Evolutionary conservation across 495 filamentous ascomycete species (phyloP), one percentile per base, ranked within the genome.

Genomic region (Bacidia rubella): DNA sequence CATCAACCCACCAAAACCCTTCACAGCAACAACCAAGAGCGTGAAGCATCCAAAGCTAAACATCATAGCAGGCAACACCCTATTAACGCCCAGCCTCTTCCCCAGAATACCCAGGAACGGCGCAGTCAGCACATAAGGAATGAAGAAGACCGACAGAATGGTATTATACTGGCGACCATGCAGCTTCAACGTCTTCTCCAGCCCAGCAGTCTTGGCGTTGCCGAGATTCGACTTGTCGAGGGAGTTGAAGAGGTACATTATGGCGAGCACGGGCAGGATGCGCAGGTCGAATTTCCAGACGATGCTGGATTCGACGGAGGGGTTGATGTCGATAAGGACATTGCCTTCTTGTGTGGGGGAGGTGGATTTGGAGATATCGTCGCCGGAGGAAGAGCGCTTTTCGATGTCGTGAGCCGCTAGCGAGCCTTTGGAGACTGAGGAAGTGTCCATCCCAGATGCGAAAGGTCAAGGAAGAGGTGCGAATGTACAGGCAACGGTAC

Each of bases 121-220:
- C 5, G 79, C 83, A 43, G 76, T 81, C 15, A 87, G 60, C 44
- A 87, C 81, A 60, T 84, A 88, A 7, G 85, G 85, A n/a, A 88
- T 68, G 62, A 82, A 87, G 68, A 89, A 89, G 55, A 87, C 79
- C 20, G 74, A 76, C 17, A 87, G 66, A 11, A 87, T 74, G 20
- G 78, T 74, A 60, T 86, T 87, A 66, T 87, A 87, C 56, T 87
- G 75, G 51, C 78, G 74, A 1, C 66, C 61, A 29, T 74, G 68
- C 65, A 88, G 77, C 32, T 73, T 55, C 17, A 82, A 61, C 24
- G 69, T 80, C 76, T 52, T 59, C 40, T 70, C 65, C 54, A 77
- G 68, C 10, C 76, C 75, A 55, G 72, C 79, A 0, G 83, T 86
- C 63, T 87, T 76, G 11, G 83, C 83, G 60, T 87, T 87, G 49